A percentile compares a stretch with the other conserved stretches of the same genome.
phyloP scores from a whole-genome alignment of 2,329 filamentous ascomycete genomes.

The Pezicula radicicola region DNA sequence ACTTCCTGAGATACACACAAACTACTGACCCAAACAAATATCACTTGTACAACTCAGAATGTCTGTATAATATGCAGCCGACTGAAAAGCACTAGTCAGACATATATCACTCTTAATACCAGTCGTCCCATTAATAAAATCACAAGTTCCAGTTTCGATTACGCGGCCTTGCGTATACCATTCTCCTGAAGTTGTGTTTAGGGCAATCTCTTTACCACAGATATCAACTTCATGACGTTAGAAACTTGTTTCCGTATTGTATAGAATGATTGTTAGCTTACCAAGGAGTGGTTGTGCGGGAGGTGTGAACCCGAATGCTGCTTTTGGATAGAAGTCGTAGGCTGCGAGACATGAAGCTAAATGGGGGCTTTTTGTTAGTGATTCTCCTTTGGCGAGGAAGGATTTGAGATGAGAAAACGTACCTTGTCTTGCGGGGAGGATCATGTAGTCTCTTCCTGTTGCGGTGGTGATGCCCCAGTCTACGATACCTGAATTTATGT shows the following conservation, averaged over 20 bases:
- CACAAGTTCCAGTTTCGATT: neutral
- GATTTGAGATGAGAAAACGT: neutral
- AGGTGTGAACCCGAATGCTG: neutral
- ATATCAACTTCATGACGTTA: neutral
- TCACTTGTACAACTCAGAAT: neutral
- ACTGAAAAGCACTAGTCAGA: neutral
- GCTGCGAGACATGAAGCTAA: neutral
- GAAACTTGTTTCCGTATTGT: neutral
- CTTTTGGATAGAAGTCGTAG: constrained; percentile 1
- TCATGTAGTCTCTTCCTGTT: neutral
- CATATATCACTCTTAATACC: neutral
- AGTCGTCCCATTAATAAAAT: neutral
- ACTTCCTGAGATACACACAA: too few species aligned
- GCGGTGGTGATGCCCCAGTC: neutral
- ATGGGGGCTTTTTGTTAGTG: neutral
- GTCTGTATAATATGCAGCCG: neutral
- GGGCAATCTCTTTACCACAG: neutral
- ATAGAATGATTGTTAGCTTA: neutral
- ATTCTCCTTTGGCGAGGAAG: neutral
- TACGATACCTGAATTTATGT: neutral
- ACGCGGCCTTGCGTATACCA: neutral
- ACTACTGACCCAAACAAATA: neutral
- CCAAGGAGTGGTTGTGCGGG: neutral
- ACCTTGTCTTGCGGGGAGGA: neutral
- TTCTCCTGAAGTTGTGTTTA: neutral